phyloP scores from a whole-genome alignment of 1,284 basidiomycete species.

The Malassezia psittaci region DNA sequence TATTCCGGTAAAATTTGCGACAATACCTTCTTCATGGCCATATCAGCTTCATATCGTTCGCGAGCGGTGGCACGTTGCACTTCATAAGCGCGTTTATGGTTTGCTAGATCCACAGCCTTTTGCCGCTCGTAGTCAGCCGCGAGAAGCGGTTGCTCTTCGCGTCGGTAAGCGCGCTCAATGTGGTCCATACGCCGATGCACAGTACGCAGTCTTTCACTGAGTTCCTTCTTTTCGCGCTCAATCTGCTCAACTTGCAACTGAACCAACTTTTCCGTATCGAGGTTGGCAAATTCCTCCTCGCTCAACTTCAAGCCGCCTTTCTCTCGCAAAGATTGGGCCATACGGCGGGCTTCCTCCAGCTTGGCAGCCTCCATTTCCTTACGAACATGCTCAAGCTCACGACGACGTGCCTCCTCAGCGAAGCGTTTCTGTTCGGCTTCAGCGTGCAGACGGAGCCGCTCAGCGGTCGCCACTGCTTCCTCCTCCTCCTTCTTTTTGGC shows the following conservation, averaged over 20 bases:
- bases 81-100: constrained; percentile 53
- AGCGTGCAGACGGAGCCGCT: constrained; percentile 52
- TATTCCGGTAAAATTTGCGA: constrained; percentile 69
- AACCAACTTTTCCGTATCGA: constrained; percentile 81
- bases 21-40: constrained; percentile 70
- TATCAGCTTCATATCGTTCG: constrained; percentile 59
- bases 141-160: constrained; percentile 80
- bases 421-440: constrained; percentile 62
- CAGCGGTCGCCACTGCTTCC: constrained; percentile 68
- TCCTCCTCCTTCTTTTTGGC: constrained; percentile 80
- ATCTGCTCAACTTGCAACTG: constrained; percentile 64
- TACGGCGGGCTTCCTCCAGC: constrained; percentile 76
- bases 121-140: constrained; percentile 78
- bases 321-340: constrained; percentile 74
- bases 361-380: constrained; percentile 73
- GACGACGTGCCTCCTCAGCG: constrained; percentile 64
- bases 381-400: constrained; percentile 67
- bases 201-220: constrained; percentile 71
- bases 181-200: constrained; percentile 87
- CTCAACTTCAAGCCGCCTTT: constrained; percentile 76
- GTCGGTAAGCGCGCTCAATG: constrained; percentile 85
- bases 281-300: constrained; percentile 64
- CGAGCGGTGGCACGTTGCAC: constrained; percentile 55
- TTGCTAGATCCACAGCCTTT: constrained; percentile 60
- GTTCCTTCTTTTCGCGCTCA: constrained; percentile 90